Base-by-base conservation (phyloP, 2,329 filamentous ascomycete species). In the Aspergillus fijiensis region DNA sequence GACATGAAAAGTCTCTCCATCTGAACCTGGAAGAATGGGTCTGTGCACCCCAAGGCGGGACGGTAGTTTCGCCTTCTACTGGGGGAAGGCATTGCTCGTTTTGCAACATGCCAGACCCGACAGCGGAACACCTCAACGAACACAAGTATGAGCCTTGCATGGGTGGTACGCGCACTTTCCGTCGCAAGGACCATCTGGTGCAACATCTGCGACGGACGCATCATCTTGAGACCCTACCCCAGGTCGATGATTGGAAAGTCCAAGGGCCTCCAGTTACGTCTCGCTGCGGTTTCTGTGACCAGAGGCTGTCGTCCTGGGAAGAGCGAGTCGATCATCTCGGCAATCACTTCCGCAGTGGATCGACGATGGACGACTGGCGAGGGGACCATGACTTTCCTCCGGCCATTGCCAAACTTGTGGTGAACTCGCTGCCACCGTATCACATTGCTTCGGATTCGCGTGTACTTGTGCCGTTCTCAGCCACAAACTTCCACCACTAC, bases 391-490 rank as follows among this genome's bases (percentile, higher is more conserved):
- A 55, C 0, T 63, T 69, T 25, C 60, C 64, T 6, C 58, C 62
- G 0, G 48, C 49, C 3, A 61, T 68, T 12, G 54, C 62, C 7
- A 60, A 59, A 10, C 62, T 62, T 29, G 47, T 68, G 0, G 60
- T 53, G 31, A 62, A 66, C 33, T 62, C 62, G 5, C 55, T 65
- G 19, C 65, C 67, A 5, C 65, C 67, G 9, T 68, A 67, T 25
- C 57, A 65, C 2, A 54, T 69, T 11, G 63, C 53, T 2, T 54
- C 55, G 12, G 67, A 68, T 42, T 62, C 64, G 1, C 55, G 55
- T 19, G 58, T 52, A 14, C 53, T 68, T 21, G 53, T 68, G 5
- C 64, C 64, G 7, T 68, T 69, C 33, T 68, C 66, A 2, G 65
- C 62, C 5, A 45, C 39, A 6, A n/a, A 16, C 16, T 45, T 45